Base-by-base conservation (phyloP, 805 yeast species). In the Lipomyces kockii region DNA sequence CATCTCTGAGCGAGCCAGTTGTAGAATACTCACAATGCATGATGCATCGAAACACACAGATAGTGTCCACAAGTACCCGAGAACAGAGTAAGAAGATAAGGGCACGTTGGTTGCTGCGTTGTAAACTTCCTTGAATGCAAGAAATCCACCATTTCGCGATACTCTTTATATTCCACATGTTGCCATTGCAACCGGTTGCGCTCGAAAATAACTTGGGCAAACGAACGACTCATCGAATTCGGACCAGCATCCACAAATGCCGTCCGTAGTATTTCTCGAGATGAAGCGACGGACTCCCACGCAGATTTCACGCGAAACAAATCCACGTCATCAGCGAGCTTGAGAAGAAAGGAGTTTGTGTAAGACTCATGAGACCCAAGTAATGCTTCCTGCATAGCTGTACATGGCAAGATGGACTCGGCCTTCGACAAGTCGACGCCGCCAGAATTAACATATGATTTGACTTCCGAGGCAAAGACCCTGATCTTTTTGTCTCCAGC, bases 341-440 rank as follows among this genome's bases (percentile, higher is more conserved):
- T 35, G 8, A 71, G 65, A 9, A 54, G 54, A 59, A 72, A 67
- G 8, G 62, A 46, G 43, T 64, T 72, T 12, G 46, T 29, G 58
- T 72, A 72, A 4, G 61, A 27, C 9, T 54, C 22, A 20, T 57
- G 49, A 22, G 65, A 61, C 4, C 46, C 57, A 2, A 58, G 51
- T 12, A 64, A 52, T 14, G 54, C 63, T 8, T 71, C 75, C 60
- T 72, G 75, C 63, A 73, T 57, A 5, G 72, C 60, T 22, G 75
- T 61, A 37, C 69, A 63, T 7, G 72, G 73, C 8, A 60, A 39
- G 46, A 67, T 52, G 2, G 25, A 17, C 37, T 61, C 65, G 20
- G 64, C 32, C 4, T 25, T 12, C 9, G 34, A 14, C 8, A 35
- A 35, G n/a, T 17, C 46, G 32, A 61, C 20, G 4, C 64, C 65